Evolutionary conservation across 1,284 basidiomycete species (phyloP), one percentile per base, ranked within the genome.

Genomic region (Ceratobasidium sp.): DNA sequence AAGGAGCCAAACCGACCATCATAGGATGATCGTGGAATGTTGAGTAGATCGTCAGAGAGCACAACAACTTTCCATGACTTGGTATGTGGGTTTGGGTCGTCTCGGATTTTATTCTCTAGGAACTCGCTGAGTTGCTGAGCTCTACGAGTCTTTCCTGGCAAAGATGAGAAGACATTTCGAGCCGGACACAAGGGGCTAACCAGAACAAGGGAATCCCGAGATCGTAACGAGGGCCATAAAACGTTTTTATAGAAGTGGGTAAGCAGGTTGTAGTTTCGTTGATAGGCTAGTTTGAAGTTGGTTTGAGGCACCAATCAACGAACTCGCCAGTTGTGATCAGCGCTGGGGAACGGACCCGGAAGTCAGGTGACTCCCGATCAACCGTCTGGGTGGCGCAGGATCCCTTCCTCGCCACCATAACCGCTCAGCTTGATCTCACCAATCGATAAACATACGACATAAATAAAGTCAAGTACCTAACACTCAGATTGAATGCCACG

Each of bases 211-310:
- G 85, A 91, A 96, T 12, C 97, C 97, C n/a, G 94, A 91, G 56
- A 99, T 88, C 2, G 96, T 97, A 81, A 99, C 88, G 72, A 99
- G 89, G n/a, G 97, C 96, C 97, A 99, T 99, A 26, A 10, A 26
- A 15, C 28, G 12, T 6, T 15, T 4, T n/a, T 49, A 46, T 2
- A 64, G 20, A 42, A 44, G 18, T 23, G 40, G 12, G n/a, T n/a
- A 15, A 23, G n/a, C 12, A 64, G 7, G 39, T 44, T 42, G 9
- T 49, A 49, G 18, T 49, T 12, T 49, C 18, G 18, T 33, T 33
- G 33, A 33, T 33, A 33, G 33, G 33, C 46, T 51, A 51, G 49
- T 51, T 20, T n/a, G 49, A 33, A 33, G 33, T 33, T 33, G 33
- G 33, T 33, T 33, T 33, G 33, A 33, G 33, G 33, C 33, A 33